Evolutionary conservation across 306 rosid genomes (phyloP), one percentile per base, ranked within the genome.

Genomic region (Prunus campanulata): DNA sequence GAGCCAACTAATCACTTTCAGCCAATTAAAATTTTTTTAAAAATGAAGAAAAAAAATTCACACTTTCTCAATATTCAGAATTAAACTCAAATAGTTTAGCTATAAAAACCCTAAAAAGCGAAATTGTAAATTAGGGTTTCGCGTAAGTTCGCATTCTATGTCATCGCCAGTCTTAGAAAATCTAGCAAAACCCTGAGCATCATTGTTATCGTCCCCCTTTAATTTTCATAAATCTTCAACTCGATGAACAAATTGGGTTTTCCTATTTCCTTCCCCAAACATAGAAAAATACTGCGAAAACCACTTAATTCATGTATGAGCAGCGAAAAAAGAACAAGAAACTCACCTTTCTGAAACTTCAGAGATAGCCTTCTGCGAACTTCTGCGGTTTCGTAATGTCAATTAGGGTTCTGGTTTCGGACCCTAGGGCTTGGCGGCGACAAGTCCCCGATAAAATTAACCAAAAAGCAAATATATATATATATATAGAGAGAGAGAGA

Each of bases 241-340:
- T 39, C 12, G 18, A 55, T 39, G 27, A 16, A 48, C 82, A 35
- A 74, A 65, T 74, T 74, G 65, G 78, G 74, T 7, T 32, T 39
- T 25, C 35, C 65, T 11, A 60, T 25, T 66, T 30, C 55, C 11
- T 42, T 56, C 56, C 4, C 68, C 56, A 18, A 14, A 42, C 13
- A 24, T 32, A 59, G n/a, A 32, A 73, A 57, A 56, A 24, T 3
- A 57, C 46, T 20, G 5, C 56, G 35, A 19, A 73, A 59, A 9
- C 27, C 3, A 57, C 8, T 22, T 8, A 13, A 42, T 56, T 24
- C 16, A 73, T 24, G 57, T 10, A 56, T 16, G 1, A 42, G 22
- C n/a, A 57, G n/a, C 10, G 2, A 19, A 10, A 39, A 7, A 16
- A 4, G 18, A 22, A 27, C 24, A 19, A 5, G 24, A 73, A 20